These are phyloP conservation scores for Sclerotinia trifoliorum DNA, from an alignment of 2,329 filamentous ascomycete species.

Conservation along the genomic window DNA sequence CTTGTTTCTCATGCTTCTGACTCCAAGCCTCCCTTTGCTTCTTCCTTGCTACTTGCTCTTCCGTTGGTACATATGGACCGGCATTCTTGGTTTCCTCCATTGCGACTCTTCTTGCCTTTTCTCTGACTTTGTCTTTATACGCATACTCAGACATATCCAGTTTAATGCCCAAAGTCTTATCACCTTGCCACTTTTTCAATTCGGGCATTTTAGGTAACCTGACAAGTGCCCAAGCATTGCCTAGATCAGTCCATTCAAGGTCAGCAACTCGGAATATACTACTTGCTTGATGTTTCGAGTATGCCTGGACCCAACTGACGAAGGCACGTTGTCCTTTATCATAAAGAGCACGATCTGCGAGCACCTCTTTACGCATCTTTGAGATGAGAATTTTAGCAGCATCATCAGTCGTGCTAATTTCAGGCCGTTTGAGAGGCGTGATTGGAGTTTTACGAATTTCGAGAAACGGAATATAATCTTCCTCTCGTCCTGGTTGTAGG, in stretches of 20 bases:
- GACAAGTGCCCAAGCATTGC: slow-evolving; percentile 79
- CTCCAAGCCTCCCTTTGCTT: slow-evolving; percentile 71
- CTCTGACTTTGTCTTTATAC: slow-evolving; percentile 71
- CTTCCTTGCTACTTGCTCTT: slow-evolving; percentile 53
- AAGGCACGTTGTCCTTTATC: slow-evolving; percentile 91
- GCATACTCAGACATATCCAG: slow-evolving; percentile 67
- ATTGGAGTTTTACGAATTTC: slow-evolving; percentile 86
- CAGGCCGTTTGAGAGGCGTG: slow-evolving; percentile 56
- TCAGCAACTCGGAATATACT: slow-evolving; percentile 85
- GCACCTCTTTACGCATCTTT: slow-evolving; percentile 59
- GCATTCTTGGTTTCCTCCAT: slow-evolving; percentile 51
- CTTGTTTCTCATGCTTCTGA: slow-evolving; percentile 64
- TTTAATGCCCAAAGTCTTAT: slow-evolving; percentile 59
- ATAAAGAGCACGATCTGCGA: slow-evolving; percentile 55
- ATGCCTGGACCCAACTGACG: slow-evolving; percentile 88
- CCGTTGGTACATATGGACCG: slow-evolving; percentile 41
- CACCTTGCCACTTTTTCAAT: slow-evolving; percentile 68
- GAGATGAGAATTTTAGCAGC: slow-evolving; percentile 59
- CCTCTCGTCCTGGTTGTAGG: slow-evolving; percentile 79
- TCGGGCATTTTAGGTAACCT: slow-evolving; percentile 94
- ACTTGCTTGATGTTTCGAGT: slow-evolving; percentile 84
- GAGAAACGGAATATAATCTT: slow-evolving; percentile 86
- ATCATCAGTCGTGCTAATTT: slow-evolving; percentile 55
- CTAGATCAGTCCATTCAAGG: slow-evolving; percentile 81
- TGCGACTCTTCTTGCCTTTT: slow-evolving; percentile 61